Evolutionary conservation across 805 yeast genomes (phyloP).

Genomic region (Candida palmyrensis): DNA sequence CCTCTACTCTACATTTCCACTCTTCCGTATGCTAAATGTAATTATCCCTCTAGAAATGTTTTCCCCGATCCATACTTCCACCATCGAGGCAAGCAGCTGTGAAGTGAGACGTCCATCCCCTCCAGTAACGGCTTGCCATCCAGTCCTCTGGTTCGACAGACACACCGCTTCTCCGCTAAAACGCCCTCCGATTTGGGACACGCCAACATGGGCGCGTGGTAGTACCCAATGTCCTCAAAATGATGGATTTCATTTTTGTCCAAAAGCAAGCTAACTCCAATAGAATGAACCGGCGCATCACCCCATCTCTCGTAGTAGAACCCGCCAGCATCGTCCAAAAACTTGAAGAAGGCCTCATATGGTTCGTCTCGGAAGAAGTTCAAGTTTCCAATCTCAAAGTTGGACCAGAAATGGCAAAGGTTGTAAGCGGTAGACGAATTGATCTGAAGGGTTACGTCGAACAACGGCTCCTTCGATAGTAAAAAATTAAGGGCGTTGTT

Average conservation of each 20-base stretch:
- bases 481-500: slow-evolving; percentile 45
- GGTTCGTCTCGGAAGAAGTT: slow-evolving; percentile 44
- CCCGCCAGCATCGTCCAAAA: slow-evolving; percentile 45
- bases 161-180: slow-evolving; percentile 30
- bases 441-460: slow-evolving; percentile 14
- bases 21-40: no score
- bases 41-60: slow-evolving; percentile 38
- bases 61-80: slow-evolving; percentile 70
- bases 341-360: slow-evolving; percentile 41
- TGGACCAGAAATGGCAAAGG: slow-evolving; percentile 63
- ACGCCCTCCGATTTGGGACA: slow-evolving; percentile 35
- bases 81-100: slow-evolving; percentile 70
- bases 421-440: slow-evolving; percentile 39
- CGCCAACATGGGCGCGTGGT: slow-evolving; percentile 37
- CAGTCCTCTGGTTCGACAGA: slow-evolving; percentile 20
- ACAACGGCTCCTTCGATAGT: slow-evolving; percentile 36
- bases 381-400: slow-evolving; percentile 53
- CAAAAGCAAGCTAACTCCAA: slow-evolving; percentile 28
- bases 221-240: slow-evolving; percentile 42
- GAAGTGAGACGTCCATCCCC: slow-evolving; percentile 41
- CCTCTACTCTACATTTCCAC: no score
- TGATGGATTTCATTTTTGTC: slow-evolving; percentile 37
- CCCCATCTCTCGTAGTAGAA: slow-evolving; percentile 61
- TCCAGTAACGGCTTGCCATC: slow-evolving; percentile 11
- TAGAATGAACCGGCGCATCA: slow-evolving; percentile 45